Percentiles rank a stretch among this genome's conserved stretches.
Conservation (phyloP, 768 basidiomycete species). For the Pilatotrama ljubarskyi region DNA sequence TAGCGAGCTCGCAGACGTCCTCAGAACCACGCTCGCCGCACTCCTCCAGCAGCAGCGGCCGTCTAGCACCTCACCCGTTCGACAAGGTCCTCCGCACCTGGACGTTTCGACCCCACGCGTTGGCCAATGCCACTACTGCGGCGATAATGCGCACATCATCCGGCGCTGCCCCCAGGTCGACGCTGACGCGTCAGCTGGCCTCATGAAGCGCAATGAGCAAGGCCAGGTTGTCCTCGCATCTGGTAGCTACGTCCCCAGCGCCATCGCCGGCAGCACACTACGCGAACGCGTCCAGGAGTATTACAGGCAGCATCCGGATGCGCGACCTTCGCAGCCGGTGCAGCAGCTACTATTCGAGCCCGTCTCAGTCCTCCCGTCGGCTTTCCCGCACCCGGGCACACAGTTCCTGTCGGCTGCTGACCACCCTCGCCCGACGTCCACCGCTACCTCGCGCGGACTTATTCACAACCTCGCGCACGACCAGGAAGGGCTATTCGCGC, state of each 20-base stretch:
- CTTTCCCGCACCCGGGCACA: neutral
- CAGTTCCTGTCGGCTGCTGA: neutral
- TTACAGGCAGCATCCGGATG: neutral
- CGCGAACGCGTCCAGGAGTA: slow-evolving; percentile 9
- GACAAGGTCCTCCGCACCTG: neutral
- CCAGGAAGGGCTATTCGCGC: neutral
- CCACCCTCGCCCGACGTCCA: neutral
- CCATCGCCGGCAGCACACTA: slow-evolving; percentile 2
- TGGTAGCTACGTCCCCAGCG: slow-evolving; percentile 27
- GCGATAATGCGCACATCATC: slow-evolving; percentile 27
- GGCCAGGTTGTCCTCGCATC: slow-evolving; percentile 28
- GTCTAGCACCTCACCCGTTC: neutral
- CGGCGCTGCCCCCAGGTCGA: slow-evolving; percentile 25
- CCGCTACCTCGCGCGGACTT: neutral
- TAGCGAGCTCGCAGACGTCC: neutral
- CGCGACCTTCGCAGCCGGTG: neutral
- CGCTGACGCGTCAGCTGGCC: slow-evolving; percentile 11
- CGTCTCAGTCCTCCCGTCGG: neutral
- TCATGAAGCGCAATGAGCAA: slow-evolving; percentile 26
- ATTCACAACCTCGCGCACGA: neutral
- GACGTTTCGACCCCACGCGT: neutral
- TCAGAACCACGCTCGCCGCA: neutral
- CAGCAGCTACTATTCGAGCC: slow-evolving; percentile 4
- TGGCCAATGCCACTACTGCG: slow-evolving; percentile 23
- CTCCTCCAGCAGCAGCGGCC: neutral